Evolutionary conservation across 306 rosid genomes (phyloP).

Genomic region (Pyrus betulifolia): DNA sequence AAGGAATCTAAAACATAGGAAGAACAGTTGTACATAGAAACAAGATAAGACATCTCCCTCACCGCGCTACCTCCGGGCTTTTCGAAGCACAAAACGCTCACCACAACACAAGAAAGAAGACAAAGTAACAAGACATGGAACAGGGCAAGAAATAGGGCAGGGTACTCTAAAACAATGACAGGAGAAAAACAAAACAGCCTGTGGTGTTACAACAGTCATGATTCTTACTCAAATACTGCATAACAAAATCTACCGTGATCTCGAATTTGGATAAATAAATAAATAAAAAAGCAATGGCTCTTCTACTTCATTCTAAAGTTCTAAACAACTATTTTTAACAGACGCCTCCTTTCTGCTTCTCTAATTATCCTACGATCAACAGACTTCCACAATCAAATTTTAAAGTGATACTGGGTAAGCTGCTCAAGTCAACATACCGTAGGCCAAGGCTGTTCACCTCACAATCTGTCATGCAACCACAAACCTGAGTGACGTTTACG

Average conservation of each 20-base stretch:
- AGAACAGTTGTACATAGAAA: no score
- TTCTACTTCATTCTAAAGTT: conserved; percentile 1
- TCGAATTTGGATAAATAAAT: not conserved
- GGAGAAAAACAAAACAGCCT: not conserved
- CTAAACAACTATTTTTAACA: not conserved
- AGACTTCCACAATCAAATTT: conserved; percentile 25
- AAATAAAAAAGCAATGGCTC: not conserved
- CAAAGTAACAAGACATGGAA: not conserved
- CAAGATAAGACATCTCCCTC: no score
- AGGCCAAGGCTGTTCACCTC: conserved; percentile 41
- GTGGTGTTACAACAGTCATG: not conserved
- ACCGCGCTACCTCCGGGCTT: no score
- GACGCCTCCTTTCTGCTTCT: not conserved
- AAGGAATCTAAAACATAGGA: no score
- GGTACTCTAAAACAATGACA: not conserved
- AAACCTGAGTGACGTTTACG: conserved; percentile 30
- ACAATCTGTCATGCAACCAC: conserved; percentile 43
- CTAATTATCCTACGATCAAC: conserved; percentile 3
- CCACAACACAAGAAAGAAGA: no score
- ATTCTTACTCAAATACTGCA: not conserved
- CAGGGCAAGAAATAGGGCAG: not conserved
- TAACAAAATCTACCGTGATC: not conserved
- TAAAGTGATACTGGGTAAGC: conserved; percentile 22
- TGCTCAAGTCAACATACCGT: conserved; percentile 33
- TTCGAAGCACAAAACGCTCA: no score